Conservation (phyloP, 2,329 filamentous ascomycete species). For the Diaporthe sp. region DNA sequence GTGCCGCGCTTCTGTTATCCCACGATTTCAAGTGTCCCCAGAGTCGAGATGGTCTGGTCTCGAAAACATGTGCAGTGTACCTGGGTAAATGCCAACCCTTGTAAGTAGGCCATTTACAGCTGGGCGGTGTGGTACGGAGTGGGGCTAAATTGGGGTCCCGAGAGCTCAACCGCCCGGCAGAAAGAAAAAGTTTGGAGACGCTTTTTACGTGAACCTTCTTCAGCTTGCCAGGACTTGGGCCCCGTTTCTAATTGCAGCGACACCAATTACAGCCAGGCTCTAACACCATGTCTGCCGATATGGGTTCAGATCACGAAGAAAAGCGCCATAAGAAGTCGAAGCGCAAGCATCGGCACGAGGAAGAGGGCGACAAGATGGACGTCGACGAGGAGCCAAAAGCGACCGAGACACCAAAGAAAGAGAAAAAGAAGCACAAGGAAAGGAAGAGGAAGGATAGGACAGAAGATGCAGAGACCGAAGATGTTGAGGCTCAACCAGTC, state of each 20-base stretch:
- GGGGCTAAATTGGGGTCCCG: slow-evolving; percentile 20
- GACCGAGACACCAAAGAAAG: slow-evolving; percentile 41
- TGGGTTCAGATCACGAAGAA: slow-evolving; percentile 40
- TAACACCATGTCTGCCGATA: slow-evolving; percentile 36
- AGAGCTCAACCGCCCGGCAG: slow-evolving; percentile 31
- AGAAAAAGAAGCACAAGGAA: slow-evolving; percentile 51
- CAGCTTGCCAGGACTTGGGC: not conserved
- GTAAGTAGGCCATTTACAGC: not conserved
- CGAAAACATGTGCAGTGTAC: too few relatives aligned
- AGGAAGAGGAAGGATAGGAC: slow-evolving; percentile 47
- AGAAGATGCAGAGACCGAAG: slow-evolving; percentile 47
- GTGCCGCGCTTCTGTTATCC: not conserved
- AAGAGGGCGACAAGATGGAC: slow-evolving; percentile 41
- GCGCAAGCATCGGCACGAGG: slow-evolving; percentile 42
- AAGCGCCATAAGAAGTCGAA: slow-evolving; percentile 41
- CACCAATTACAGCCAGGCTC: not conserved
- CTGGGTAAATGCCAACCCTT: not conserved
- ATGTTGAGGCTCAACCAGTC: slow-evolving; percentile 34
- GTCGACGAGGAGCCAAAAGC: slow-evolving; percentile 37
- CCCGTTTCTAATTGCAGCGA: not conserved
- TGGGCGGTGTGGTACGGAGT: slow-evolving; percentile 34
- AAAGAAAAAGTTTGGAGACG: slow-evolving; percentile 41
- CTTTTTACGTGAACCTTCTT: not conserved
- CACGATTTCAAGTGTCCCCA: too few relatives aligned
- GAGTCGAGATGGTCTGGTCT: too few relatives aligned